phyloP scores from a whole-genome alignment of 257 asterid genomes.

The Jasminum sambac region DNA sequence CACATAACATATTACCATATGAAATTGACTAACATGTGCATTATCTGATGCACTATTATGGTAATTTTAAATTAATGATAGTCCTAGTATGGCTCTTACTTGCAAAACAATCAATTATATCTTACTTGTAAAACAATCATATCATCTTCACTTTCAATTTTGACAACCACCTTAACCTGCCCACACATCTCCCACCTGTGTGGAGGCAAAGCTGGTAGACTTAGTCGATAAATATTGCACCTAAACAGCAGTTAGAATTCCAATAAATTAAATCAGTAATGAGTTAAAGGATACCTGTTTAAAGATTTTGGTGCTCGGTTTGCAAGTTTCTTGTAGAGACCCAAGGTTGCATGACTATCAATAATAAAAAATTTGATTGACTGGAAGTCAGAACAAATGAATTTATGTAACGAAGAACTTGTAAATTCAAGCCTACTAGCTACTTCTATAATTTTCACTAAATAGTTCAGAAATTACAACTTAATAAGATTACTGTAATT shows the following conservation, averaged over 20 bases:
- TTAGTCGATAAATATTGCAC: background rate
- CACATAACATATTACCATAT: constrained; percentile 4
- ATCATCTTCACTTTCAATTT: constrained; percentile 83
- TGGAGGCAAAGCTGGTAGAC: constrained; percentile 12
- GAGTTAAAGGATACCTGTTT: constrained; percentile 52
- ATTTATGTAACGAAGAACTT: background rate
- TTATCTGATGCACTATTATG: background rate
- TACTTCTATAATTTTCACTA: background rate
- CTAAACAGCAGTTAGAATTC: background rate
- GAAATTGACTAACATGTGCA: constrained; percentile 14
- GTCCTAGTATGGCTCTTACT: too few species aligned
- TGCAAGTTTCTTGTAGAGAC: constrained; percentile 79
- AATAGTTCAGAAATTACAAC: background rate
- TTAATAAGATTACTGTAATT: background rate
- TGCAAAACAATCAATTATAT: too few species aligned
- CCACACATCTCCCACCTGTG: constrained; percentile 99
- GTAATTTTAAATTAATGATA: constrained; percentile 4
- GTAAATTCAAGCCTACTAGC: background rate
- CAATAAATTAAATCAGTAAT: background rate
- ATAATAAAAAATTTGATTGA: constrained; percentile 23
- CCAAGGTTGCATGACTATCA: constrained; percentile 89
- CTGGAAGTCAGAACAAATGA: constrained; percentile 19
- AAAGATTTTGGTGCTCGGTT: constrained; percentile 85
- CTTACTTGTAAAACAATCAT: constrained; percentile 83
- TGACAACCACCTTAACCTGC: constrained; percentile 96